A percentile compares a stretch with the other conserved stretches of the same genome.
These are phyloP conservation scores for Ceratobasidium papillatum DNA, from an alignment of 1,284 basidiomycete genomes.

Conservation along the genomic window DNA sequence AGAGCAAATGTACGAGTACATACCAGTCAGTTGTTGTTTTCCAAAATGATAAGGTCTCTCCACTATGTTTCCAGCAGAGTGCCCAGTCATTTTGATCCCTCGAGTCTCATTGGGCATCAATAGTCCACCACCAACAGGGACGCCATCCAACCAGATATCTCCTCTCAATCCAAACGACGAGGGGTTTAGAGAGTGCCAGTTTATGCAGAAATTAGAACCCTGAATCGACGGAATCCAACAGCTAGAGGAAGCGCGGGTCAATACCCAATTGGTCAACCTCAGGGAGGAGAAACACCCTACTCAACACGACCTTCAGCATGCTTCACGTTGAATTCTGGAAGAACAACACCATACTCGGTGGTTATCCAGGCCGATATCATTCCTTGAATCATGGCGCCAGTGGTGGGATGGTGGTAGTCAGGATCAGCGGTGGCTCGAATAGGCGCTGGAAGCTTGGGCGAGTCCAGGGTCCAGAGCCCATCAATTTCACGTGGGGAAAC, in stretches of 20 bases:
- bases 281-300: constrained; percentile 15
- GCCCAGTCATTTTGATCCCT: constrained; percentile 38
- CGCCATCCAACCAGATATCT: constrained; percentile 33
- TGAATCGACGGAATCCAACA: constrained; percentile 40
- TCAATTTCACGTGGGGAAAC: constrained; percentile 22
- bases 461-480: constrained; percentile 10
- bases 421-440: constrained; percentile 13
- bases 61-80: constrained; percentile 11
- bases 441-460: constrained; percentile 7
- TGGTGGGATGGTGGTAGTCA: background rate
- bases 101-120: constrained; percentile 35
- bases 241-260: background rate
- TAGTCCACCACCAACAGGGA: constrained; percentile 28
- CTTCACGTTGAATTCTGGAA: constrained; percentile 29
- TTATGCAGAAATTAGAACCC: constrained; percentile 36
- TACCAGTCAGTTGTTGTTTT: constrained; percentile 31
- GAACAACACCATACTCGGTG: constrained; percentile 16
- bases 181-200: constrained; percentile 35
- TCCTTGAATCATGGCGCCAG: constrained; percentile 33
- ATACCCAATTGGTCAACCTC: background rate
- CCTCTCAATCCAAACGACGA: constrained; percentile 34
- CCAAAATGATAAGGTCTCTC: constrained; percentile 36
- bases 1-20: background rate
- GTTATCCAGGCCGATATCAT: constrained; percentile 40
- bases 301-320: constrained; percentile 34